phyloP scores from a whole-genome alignment of 2,329 filamentous ascomycete species.

The Claviceps monticola region DNA sequence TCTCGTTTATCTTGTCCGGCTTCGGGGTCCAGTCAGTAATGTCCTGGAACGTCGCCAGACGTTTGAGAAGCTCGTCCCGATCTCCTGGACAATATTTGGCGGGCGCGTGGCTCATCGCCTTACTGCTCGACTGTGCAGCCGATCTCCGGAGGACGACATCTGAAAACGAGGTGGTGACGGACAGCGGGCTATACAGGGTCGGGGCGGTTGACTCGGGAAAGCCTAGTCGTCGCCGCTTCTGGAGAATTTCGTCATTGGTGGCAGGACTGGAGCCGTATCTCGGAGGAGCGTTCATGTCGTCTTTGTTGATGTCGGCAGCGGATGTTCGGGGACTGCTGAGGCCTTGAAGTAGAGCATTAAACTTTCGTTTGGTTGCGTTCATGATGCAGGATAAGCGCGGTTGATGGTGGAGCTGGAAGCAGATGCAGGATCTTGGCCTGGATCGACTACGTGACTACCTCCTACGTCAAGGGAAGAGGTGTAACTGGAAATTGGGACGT shows the following conservation, averaged over 20 bases:
- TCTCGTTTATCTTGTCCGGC: constrained; percentile 70
- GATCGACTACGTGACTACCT: not conserved
- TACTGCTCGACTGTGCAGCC: constrained; percentile 5
- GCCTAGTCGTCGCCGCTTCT: constrained; percentile 40
- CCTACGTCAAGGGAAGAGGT: not conserved
- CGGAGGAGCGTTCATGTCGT: constrained; percentile 11
- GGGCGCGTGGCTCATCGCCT: constrained; percentile 13
- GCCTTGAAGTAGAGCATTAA: constrained; percentile 60
- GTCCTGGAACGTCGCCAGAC: constrained; percentile 79
- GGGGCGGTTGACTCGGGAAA: constrained; percentile 26
- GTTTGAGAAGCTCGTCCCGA: constrained; percentile 64
- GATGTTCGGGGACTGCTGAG: constrained; percentile 32
- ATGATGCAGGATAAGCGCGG: constrained; percentile 26
- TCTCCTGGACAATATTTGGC: constrained; percentile 78
- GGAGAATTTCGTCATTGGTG: constrained; percentile 27
- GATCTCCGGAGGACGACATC: constrained; percentile 3
- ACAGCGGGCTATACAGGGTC: constrained; percentile 10
- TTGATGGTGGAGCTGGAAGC: not conserved
- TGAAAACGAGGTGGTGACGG: constrained; percentile 10
- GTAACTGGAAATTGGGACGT: constrained; percentile 1
- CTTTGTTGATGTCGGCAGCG: constrained; percentile 5
- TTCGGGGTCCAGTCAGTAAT: constrained; percentile 92
- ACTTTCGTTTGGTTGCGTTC: constrained; percentile 73
- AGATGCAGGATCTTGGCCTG: not conserved
- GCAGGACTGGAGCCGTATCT: constrained; percentile 8